Base-by-base conservation (phyloP, 495 filamentous ascomycete species). In the Lophiotrema nucula region DNA sequence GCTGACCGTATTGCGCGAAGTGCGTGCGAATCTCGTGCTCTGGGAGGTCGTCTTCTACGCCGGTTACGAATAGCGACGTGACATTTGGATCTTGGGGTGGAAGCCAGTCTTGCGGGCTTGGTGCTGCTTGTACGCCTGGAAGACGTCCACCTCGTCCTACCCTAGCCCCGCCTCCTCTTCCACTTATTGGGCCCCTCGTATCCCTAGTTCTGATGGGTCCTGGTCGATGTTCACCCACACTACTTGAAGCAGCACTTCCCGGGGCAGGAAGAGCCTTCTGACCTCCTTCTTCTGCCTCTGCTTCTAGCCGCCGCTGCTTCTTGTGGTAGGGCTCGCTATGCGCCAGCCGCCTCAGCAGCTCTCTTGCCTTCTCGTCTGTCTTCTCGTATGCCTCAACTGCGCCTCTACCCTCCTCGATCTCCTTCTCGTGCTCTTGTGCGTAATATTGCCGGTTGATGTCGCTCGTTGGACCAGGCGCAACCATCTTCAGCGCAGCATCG, bases 401-500 rank as follows among this genome's bases (percentile, higher is more conserved):
- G 5, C 77, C 77, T 37, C 88, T 75, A 0, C 93, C 95, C 64
- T 97, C 92, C 66, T 96, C 90, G 45, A 98, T 86, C 53, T 92
- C 91, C 70, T 85, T 87, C 77, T 98, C 95, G 72, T 97, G 88
- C 62, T 96, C 89, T 70, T 98, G 93, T 10, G 93, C 93, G 72
- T 93, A 98, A 73, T 90, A 98, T 76, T 98, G 90, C 62, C 93
- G 81, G 74, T 98, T 98, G 69, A 97, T 87, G 24, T 85, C 84
- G 72, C 89, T 93, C 58, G 88, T 79, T 2, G 93, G 93, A 1
- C 93, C 93, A 1, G 92, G 91, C 11, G 91, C 90, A 18, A 97
- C 87, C 81, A 98, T 92, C 77, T 97, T 96, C 47, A 98, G 80
- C 1, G 93, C 93, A n/a, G 93, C 92, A 77, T 98, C 93, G 60